Evolutionary conservation across 768 basidiomycete genomes (phyloP).

Genomic region (Dendrothele bispora): DNA sequence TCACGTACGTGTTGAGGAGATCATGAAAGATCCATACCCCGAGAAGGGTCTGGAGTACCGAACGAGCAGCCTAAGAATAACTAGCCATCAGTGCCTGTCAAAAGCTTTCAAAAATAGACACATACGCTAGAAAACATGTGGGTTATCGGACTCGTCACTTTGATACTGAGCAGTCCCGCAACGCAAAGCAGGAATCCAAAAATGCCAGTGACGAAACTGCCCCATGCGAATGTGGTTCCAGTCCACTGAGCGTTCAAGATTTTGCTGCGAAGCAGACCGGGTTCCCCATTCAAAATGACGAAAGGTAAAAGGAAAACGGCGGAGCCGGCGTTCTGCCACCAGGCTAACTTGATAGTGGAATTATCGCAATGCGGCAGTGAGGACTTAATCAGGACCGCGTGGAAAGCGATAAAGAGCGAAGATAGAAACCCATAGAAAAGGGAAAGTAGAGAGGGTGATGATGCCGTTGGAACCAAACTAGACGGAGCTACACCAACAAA

Average conservation of each 20-base stretch:
- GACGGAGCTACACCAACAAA: constrained; percentile 72
- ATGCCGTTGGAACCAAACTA: constrained; percentile 35
- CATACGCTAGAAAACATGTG: constrained; percentile 83
- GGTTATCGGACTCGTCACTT: constrained; percentile 79
- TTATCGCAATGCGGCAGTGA: constrained; percentile 69
- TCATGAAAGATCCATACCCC: constrained; percentile 80
- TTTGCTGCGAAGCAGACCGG: constrained; percentile 37
- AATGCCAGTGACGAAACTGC: constrained; percentile 67
- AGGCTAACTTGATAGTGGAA: constrained; percentile 72
- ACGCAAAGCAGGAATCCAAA: constrained; percentile 82
- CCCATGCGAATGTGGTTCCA: constrained; percentile 57
- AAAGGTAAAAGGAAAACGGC: constrained; percentile 65
- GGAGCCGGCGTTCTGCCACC: constrained; percentile 77
- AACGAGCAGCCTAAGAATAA: constrained; percentile 63
- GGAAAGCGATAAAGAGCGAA: constrained; percentile 73
- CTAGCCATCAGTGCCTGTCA: constrained; percentile 7
- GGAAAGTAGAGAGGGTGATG: constrained; percentile 54
- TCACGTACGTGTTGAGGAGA: constrained; percentile 64
- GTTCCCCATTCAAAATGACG: constrained; percentile 58
- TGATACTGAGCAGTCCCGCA: constrained; percentile 78
- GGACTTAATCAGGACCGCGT: constrained; percentile 73
- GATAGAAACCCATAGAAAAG: constrained; percentile 72
- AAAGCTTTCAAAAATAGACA: constrained; percentile 19
- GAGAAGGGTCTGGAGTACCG: constrained; percentile 80
- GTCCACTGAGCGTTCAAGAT: constrained; percentile 45